These are phyloP conservation scores for Limonium bicolor DNA, from an alignment of 148 eudicot genomes.

Conservation along the genomic window DNA sequence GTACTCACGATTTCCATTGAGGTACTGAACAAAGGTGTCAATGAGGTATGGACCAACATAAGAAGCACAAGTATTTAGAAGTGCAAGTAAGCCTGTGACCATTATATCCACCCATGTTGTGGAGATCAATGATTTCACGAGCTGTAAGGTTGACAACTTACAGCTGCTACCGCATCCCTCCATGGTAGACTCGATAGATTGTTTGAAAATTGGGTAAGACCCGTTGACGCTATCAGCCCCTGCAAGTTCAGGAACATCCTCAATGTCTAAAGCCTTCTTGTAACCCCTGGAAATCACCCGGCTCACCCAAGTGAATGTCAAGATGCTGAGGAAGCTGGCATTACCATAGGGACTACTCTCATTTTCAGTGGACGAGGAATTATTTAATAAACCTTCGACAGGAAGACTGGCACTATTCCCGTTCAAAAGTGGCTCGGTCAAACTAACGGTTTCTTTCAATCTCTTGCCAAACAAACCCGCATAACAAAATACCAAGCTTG, in stretches of 20 bases:
- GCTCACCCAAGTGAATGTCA: slow-evolving; percentile 47
- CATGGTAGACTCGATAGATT: slow-evolving; percentile 14
- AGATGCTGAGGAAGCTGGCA: slow-evolving; percentile 26
- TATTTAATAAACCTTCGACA: slow-evolving; percentile 6
- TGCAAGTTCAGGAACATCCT: slow-evolving; percentile 58
- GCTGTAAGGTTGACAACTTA: slow-evolving; percentile 25
- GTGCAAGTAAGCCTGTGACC: slow-evolving; percentile 21
- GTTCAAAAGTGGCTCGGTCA: slow-evolving; percentile 42
- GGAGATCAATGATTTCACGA: slow-evolving; percentile 32
- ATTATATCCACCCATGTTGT: slow-evolving; percentile 35
- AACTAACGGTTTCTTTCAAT: slow-evolving; percentile 8
- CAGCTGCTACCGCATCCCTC: slow-evolving; percentile 14
- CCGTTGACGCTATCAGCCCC: slow-evolving; percentile 28
- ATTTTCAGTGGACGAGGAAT: slow-evolving; percentile 15
- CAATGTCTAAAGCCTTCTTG: slow-evolving; percentile 47
- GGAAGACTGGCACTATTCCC: slow-evolving; percentile 11
- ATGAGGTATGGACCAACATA: slow-evolving; percentile 49
- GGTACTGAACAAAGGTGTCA: slow-evolving; percentile 43
- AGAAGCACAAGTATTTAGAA: slow-evolving; percentile 29
- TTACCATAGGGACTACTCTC: slow-evolving; percentile 30
- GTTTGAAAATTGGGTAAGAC: slow-evolving; percentile 20
- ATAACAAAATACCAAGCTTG: slow-evolving; percentile 28
- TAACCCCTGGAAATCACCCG: slow-evolving; percentile 36
- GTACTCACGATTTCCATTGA: slow-evolving; percentile 21
- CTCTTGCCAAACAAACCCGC: slow-evolving; percentile 19